Conservation (phyloP, 2,329 filamentous ascomycete species). For the Venturia aucupariae region DNA sequence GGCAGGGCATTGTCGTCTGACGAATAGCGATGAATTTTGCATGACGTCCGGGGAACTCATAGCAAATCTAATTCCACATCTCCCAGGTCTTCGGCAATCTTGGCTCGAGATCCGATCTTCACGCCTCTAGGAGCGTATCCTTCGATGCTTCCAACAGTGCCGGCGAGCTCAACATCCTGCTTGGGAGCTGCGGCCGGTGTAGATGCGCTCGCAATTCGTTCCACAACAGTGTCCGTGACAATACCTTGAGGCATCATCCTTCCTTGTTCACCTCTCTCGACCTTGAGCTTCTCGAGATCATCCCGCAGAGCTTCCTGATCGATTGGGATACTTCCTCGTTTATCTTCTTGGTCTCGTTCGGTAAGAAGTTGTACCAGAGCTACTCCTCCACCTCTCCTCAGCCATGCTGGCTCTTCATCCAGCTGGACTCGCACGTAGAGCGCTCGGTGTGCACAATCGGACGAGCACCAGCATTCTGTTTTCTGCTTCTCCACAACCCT, state of each 20-base stretch:
- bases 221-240: constrained; percentile 24
- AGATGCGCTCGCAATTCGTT: constrained; percentile 20
- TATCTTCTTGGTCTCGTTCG: constrained; percentile 17
- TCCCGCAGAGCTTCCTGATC: constrained; percentile 28
- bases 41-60: neutral
- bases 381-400: constrained; percentile 39
- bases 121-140: constrained; percentile 2
- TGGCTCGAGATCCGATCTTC: neutral
- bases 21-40: neutral
- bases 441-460: constrained; percentile 66
- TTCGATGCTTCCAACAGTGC: neutral
- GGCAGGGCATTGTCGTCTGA: neutral
- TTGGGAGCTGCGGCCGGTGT: constrained; percentile 22
- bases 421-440: constrained; percentile 86
- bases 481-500: constrained; percentile 62
- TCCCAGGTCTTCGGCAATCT: neutral
- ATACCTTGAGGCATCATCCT: constrained; percentile 24
- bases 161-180: constrained; percentile 3
- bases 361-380: constrained; percentile 22
- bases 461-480: constrained; percentile 79
- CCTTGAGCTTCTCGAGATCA: constrained; percentile 31
- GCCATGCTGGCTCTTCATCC: constrained; percentile 75
- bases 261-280: constrained; percentile 35
- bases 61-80: neutral
- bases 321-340: neutral